A percentile compares a stretch with the other conserved stretches of the same genome.
These are phyloP conservation scores for Penicillium alfredii DNA, from an alignment of 495 filamentous ascomycete genomes.

Conservation along the genomic window DNA sequence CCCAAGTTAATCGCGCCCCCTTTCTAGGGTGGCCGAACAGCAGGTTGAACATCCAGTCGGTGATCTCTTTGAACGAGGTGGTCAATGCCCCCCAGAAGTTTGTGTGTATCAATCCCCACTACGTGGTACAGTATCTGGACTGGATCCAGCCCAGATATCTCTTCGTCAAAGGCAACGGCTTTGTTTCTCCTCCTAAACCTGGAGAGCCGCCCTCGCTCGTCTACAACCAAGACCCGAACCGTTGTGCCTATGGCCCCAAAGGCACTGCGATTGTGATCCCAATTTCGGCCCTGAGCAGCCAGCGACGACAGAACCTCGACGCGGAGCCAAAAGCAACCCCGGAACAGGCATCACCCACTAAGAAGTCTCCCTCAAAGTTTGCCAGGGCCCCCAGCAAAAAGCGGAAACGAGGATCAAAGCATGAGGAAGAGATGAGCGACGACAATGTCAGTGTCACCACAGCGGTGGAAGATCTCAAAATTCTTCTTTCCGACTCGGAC, in stretches of 20 bases:
- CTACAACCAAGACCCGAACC: neutral
- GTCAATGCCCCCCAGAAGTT: conserved; percentile 69
- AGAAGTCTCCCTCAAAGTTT: conserved; percentile 18
- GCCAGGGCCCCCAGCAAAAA: too few relatives aligned
- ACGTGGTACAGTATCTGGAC: conserved; percentile 69
- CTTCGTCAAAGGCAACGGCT: conserved; percentile 49
- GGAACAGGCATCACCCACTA: conserved; percentile 4
- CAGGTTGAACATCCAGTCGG: conserved; percentile 47
- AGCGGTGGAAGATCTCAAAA: conserved; percentile 19
- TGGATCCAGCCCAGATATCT: conserved; percentile 94
- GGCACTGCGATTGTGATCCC: conserved; percentile 40
- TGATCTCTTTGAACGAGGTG: conserved; percentile 82
- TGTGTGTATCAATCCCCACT: conserved; percentile 46
- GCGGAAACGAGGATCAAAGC: conserved; percentile 11
- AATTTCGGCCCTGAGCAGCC: conserved; percentile 42
- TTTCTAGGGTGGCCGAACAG: conserved; percentile 61
- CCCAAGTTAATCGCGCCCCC: conserved; percentile 3
- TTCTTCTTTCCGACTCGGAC: conserved; percentile 19
- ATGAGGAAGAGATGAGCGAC: too few relatives aligned
- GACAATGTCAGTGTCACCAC: conserved; percentile 15
- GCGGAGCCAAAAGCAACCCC: too few relatives aligned
- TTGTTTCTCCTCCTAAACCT: too few relatives aligned
- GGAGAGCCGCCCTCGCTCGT: neutral
- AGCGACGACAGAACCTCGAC: conserved; percentile 17
- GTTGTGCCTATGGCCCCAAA: conserved; percentile 36